Evolutionary conservation across 495 filamentous ascomycete genomes (phyloP).

Genomic region (Sordaria brevicollis): DNA sequence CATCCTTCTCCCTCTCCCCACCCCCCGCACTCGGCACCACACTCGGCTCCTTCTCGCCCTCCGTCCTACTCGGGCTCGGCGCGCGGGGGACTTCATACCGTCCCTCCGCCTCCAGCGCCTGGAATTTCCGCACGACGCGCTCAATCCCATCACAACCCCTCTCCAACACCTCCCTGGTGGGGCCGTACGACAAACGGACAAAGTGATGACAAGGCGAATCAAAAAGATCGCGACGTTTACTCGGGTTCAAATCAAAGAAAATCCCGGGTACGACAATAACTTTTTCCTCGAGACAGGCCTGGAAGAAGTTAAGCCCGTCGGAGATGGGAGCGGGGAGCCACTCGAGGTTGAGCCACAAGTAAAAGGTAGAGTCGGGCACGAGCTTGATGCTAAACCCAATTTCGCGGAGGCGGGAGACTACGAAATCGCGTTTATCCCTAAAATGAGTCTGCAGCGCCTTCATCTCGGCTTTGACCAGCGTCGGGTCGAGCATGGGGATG

Average conservation of each 20-base stretch:
- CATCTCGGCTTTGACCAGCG: conserved; percentile 77
- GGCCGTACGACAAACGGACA: conserved; percentile 84
- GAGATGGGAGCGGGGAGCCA: conserved; percentile 64
- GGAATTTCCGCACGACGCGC: conserved; percentile 44
- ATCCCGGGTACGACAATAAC: conserved; percentile 94
- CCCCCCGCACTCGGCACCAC: not conserved
- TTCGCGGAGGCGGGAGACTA: conserved; percentile 58
- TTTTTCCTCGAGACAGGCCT: conserved; percentile 82
- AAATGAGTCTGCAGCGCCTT: conserved; percentile 80
- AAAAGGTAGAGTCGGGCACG: conserved; percentile 85
- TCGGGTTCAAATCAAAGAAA: conserved; percentile 84
- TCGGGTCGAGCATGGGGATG: conserved; percentile 80
- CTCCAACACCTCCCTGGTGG: conserved; percentile 75
- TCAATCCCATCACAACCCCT: conserved; percentile 86
- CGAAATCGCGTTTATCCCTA: conserved; percentile 81
- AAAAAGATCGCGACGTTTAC: conserved; percentile 81
- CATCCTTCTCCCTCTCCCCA: not conserved
- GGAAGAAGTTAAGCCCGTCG: conserved; percentile 94
- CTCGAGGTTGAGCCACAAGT: conserved; percentile 54
- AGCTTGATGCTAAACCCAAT: conserved; percentile 79
- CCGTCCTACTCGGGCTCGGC: not conserved
- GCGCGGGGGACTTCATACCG: not conserved
- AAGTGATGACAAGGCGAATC: conserved; percentile 95
- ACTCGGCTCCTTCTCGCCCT: not conserved
- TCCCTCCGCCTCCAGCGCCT: not conserved